Conservation (phyloP, 306 rosid species). For the Cucumis hystrix region DNA sequence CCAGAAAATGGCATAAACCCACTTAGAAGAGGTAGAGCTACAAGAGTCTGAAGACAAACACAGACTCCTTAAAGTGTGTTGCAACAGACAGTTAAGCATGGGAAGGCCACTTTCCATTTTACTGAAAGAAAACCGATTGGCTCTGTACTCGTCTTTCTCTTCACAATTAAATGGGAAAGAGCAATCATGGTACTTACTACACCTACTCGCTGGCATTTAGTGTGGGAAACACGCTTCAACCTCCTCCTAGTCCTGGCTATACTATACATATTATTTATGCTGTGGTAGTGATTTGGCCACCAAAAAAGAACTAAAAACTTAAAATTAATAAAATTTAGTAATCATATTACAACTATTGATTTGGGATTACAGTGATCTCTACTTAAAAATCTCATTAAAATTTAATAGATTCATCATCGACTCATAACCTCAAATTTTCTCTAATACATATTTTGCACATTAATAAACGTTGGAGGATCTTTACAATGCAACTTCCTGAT, state of each 20-base stretch:
- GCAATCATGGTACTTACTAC: constrained; percentile 6
- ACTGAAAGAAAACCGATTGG: constrained; percentile 6
- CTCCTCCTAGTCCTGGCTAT: constrained; percentile 14
- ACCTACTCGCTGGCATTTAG: constrained; percentile 27
- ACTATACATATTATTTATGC: background rate
- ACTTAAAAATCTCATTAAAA: background rate
- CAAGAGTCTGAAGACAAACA: constrained; percentile 46
- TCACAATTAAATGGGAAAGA: constrained; percentile 18
- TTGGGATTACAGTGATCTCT: background rate
- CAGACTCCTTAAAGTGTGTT: constrained; percentile 51
- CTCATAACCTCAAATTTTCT: background rate
- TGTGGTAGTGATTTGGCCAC: background rate
- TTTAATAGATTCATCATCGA: background rate
- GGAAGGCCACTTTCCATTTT: constrained; percentile 67
- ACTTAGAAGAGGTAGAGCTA: constrained; percentile 40
- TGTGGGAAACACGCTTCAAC: constrained; percentile 23
- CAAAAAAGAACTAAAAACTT: background rate
- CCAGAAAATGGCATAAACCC: constrained; percentile 91
- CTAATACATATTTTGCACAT: background rate
- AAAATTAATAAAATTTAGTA: background rate
- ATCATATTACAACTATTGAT: constrained; percentile 7
- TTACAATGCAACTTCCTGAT: background rate
- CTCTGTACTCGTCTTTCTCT: constrained; percentile 7
- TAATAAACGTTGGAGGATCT: background rate
- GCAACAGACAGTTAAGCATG: constrained; percentile 63